Conservation (phyloP, 305 asterid genomes). For the Plantago coronopus region DNA sequence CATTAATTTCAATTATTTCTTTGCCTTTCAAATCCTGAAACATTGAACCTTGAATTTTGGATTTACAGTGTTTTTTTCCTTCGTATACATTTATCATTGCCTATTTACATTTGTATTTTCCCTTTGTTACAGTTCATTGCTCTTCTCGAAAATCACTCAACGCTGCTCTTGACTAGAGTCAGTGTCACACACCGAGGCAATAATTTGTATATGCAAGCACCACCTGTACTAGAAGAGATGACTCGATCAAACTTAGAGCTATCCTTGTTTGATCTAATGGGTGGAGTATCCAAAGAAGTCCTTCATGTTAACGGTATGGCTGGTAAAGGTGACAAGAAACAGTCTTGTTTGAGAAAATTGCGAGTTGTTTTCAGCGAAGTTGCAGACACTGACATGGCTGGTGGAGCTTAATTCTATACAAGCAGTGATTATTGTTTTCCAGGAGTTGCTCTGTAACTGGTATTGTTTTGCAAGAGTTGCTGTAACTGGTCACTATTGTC, state of each 20-base stretch:
- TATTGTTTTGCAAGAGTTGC: too few species aligned
- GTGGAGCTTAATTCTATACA: slow-evolving; percentile 51
- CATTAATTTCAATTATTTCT: too few species aligned
- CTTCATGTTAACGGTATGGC: slow-evolving; percentile 75
- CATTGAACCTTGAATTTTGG: not conserved
- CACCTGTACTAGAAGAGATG: slow-evolving; percentile 87
- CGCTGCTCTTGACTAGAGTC: slow-evolving; percentile 63
- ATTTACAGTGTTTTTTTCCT: not conserved
- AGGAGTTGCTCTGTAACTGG: too few species aligned
- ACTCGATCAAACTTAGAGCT: slow-evolving; percentile 70
- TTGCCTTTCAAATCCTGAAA: too few species aligned
- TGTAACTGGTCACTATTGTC: too few species aligned
- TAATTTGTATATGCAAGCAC: slow-evolving; percentile 94
- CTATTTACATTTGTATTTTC: slow-evolving; percentile 9
- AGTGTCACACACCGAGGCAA: slow-evolving; percentile 73
- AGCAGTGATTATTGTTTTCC: too few species aligned
- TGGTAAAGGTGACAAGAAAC: slow-evolving; percentile 78
- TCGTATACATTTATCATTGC: not conserved
- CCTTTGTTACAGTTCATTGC: slow-evolving; percentile 69
- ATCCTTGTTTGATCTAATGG: slow-evolving; percentile 73
- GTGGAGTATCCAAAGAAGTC: slow-evolving; percentile 46
- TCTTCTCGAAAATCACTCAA: slow-evolving; percentile 77
- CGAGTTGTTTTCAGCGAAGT: slow-evolving; percentile 65
- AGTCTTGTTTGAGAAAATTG: slow-evolving; percentile 74
- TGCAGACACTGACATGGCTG: slow-evolving; percentile 79